These are phyloP conservation scores for Fagopyrum homotropicum DNA, from an alignment of 148 eudicot genomes.

Conservation along the genomic window DNA sequence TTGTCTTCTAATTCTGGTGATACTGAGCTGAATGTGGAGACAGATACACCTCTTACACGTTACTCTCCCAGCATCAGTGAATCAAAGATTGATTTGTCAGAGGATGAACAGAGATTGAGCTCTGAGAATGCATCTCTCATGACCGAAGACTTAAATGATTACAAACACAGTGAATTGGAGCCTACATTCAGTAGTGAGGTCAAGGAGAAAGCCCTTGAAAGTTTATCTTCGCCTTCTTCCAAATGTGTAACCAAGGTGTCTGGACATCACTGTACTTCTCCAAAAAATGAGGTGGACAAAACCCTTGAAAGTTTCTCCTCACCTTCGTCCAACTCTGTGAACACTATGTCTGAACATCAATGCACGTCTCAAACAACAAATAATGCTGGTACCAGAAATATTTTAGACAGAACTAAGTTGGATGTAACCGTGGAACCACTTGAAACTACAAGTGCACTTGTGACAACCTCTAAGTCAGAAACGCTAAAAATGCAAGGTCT, in stretches of 20 bases:
- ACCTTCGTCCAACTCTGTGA: slow-evolving; percentile 15
- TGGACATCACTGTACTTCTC: slow-evolving; percentile 21
- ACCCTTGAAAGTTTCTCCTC: slow-evolving; percentile 8
- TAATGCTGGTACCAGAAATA: slow-evolving; percentile 19
- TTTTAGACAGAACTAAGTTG: slow-evolving; percentile 15
- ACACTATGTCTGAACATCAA: slow-evolving; percentile 17
- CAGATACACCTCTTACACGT: slow-evolving; percentile 7
- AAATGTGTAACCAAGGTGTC: slow-evolving; percentile 16
- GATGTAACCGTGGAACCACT: slow-evolving; percentile 24
- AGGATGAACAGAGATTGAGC: slow-evolving; percentile 14
- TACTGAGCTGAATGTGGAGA: slow-evolving; percentile 18
- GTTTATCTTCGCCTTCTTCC: slow-evolving; percentile 17
- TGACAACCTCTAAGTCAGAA: slow-evolving; percentile 22
- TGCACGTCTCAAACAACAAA: slow-evolving; percentile 22
- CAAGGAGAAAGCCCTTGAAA: slow-evolving; percentile 14
- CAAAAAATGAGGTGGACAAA: slow-evolving; percentile 17
- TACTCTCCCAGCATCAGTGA: slow-evolving; percentile 14
- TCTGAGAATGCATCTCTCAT: slow-evolving; percentile 14
- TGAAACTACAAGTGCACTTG: slow-evolving; percentile 16
- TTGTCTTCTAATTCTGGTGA: slow-evolving; percentile 16
- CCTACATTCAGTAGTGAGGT: slow-evolving; percentile 17
- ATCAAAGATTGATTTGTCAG: slow-evolving; percentile 18
- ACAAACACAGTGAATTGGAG: slow-evolving; percentile 20
- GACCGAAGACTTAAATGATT: slow-evolving; percentile 20
- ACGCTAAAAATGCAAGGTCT: slow-evolving; percentile 42